These are phyloP conservation scores for Amanita rubescens DNA, from an alignment of 768 basidiomycete genomes.

Conservation along the genomic window DNA sequence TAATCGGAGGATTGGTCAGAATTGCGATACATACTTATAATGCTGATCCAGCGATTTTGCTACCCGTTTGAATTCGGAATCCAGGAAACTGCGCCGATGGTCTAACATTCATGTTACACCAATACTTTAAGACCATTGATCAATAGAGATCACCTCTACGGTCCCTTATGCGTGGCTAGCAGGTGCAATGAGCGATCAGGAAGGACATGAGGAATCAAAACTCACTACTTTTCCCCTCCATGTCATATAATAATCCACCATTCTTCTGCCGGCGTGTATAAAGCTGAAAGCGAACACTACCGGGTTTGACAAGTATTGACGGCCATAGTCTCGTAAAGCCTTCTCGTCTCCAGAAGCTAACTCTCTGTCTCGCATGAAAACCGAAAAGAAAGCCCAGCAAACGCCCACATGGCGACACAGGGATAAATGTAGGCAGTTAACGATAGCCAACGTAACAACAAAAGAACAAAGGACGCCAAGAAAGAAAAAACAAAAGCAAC, in stretches of 20 bases:
- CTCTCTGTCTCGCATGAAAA: slow-evolving; percentile 8
- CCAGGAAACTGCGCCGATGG: slow-evolving; percentile 26
- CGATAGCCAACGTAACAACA: not conserved
- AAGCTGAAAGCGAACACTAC: slow-evolving; percentile 41
- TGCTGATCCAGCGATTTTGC: slow-evolving; percentile 35
- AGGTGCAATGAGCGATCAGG: not conserved
- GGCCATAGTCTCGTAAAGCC: slow-evolving; percentile 15
- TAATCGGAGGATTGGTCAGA: not conserved
- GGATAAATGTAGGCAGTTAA: not conserved
- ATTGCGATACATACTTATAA: slow-evolving; percentile 29
- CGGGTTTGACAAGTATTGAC: slow-evolving; percentile 12
- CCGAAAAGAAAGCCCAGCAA: not conserved
- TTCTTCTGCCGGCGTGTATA: slow-evolving; percentile 29
- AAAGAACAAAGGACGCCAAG: not conserved
- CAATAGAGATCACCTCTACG: not conserved
- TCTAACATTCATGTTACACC: slow-evolving; percentile 10
- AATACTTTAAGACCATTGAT: not conserved
- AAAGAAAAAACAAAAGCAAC: not conserved
- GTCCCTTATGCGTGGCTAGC: not conserved
- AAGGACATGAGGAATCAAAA: not conserved
- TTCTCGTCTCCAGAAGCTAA: slow-evolving; percentile 13
- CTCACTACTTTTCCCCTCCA: slow-evolving; percentile 38
- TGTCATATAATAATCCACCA: slow-evolving; percentile 45
- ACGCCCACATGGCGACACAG: not conserved
- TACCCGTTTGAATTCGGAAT: slow-evolving; percentile 36